Percentiles rank a stretch among this genome's conserved stretches.
phyloP scores from a whole-genome alignment of 352 stramenopile species.

The Phytopythium aichiense region DNA sequence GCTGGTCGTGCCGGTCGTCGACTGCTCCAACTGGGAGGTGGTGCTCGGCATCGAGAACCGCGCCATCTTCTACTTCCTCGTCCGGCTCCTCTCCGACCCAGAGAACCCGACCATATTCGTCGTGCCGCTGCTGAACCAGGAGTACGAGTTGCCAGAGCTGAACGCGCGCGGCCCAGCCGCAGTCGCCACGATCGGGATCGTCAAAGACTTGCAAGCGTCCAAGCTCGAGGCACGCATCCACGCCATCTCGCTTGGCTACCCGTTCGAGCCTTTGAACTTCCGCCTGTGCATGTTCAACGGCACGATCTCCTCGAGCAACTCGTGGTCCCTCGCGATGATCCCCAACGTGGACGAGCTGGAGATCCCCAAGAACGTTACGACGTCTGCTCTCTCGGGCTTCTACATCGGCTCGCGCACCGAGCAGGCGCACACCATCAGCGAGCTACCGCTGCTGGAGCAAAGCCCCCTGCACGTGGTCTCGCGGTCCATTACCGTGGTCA shows the following conservation, averaged over 20 bases:
- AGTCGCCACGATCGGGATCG: conserved; percentile 21
- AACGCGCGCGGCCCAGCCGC: conserved; percentile 16
- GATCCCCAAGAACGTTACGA: conserved; percentile 26
- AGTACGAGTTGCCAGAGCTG: conserved; percentile 21
- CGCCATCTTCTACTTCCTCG: conserved; percentile 26
- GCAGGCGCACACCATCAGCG: conserved; percentile 22
- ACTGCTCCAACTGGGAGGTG: conserved; percentile 33
- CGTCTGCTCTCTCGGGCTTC: conserved; percentile 24
- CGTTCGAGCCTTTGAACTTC: conserved; percentile 29
- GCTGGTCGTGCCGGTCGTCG: conserved; percentile 37
- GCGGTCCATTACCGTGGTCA: conserved; percentile 16
- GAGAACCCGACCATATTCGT: conserved; percentile 18
- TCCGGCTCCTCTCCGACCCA: conserved; percentile 15
- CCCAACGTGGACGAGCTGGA: conserved; percentile 12
- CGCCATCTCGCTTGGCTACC: conserved; percentile 24
- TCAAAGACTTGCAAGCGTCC: conserved; percentile 20
- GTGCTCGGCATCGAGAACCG: conserved; percentile 9
- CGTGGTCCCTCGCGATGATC: conserved; percentile 18
- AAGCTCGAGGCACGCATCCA: conserved; percentile 21
- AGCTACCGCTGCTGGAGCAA: conserved; percentile 14
- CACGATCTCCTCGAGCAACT: conserved; percentile 14
- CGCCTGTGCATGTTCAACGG: conserved; percentile 18
- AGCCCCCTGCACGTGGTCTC: conserved; percentile 15
- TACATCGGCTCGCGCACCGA: conserved; percentile 17
- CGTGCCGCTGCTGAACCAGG: conserved; percentile 24